Base-by-base conservation (phyloP, 805 yeast genomes). In the Metschnikowia peoriensis region DNA sequence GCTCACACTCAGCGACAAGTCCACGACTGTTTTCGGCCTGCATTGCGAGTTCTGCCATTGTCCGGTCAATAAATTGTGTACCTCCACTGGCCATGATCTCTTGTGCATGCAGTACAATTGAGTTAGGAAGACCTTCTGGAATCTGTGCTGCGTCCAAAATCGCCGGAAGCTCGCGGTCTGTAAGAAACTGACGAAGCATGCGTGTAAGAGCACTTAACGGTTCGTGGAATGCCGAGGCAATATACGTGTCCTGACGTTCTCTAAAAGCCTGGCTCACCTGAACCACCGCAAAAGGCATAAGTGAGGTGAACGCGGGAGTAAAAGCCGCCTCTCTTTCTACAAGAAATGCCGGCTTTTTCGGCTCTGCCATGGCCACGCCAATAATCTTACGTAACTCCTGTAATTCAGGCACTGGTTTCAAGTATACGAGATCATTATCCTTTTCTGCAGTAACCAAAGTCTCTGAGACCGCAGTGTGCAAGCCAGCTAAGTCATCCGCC, bases 371-470 rank as follows among this genome's bases (percentile, higher is more conserved):
- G 5, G 79, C 66, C 0, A 83, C 84, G 1, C 79, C 78, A 1
- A 68, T 62, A 3, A 84, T 71, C 0, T 72, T 60, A 0, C 80
- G 72, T 1, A 83, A 58, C 1, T 74, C 70, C 0, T 62, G 52
- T 7, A 58, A 61, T 1, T 55, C 59, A 0, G 96, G 96, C 0
- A 89, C 83, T 1, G 73, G 69, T 52, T 87, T 85, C 39, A 88
- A 68, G 66, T 89, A 89, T 6, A 92, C 84, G 59, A 90, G 72
- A 61, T 90, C 92, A 64, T 91, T 91, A 58, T 91, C 97, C 57
- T 84, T 78, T 57, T 87, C 90, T 0, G 92, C 82, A 2, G 79
- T 72, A 15, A 73, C 68, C 9, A 85, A 61, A 1, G 77, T 73
- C 1, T 73, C 76, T 9, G 68, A 63, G 1, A 88, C 72, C 2